Percentiles rank a stretch among this genome's conserved stretches.
Evolutionary conservation across 129 eudicot genomes (phyloP).

Genomic region (Escallonia rubra): DNA sequence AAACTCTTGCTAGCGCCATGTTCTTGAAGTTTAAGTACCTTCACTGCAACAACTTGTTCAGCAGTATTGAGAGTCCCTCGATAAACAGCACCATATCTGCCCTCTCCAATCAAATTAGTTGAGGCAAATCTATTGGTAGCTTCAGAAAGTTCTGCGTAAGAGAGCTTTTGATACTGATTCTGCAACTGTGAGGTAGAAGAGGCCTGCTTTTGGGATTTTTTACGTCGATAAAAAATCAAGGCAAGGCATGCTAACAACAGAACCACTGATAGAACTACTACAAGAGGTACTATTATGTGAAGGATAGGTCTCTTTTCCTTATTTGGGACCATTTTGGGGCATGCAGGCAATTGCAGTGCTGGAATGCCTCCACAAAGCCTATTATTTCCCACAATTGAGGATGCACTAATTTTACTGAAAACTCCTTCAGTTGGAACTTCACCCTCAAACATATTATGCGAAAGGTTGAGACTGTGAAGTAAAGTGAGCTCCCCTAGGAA

Average conservation of each 20-base stretch:
- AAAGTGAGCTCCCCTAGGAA: neutral
- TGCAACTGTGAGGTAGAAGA: too few species aligned
- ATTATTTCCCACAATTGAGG: neutral
- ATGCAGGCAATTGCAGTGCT: too few species aligned
- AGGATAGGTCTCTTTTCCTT: neutral
- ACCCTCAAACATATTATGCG: neutral
- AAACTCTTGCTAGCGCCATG: neutral
- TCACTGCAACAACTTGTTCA: neutral
- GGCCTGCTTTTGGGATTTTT: too few species aligned
- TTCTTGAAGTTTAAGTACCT: too few species aligned
- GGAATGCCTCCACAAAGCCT: neutral
- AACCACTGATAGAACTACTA: too few species aligned
- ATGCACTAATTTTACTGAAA: neutral
- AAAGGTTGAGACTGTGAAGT: neutral
- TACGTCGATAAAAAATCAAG: too few species aligned
- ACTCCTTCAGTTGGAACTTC: constrained; percentile 1
- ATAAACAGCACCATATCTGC: neutral
- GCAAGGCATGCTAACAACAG: too few species aligned
- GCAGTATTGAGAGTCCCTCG: neutral
- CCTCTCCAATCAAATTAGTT: neutral
- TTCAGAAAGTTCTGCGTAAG: neutral
- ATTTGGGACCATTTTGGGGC: neutral
- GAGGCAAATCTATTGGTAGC: neutral
- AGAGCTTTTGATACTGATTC: too few species aligned
- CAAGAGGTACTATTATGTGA: neutral